Percentiles rank a stretch among this genome's conserved stretches.
Evolutionary conservation across 345 rosid genomes (phyloP).

Genomic region (Nephelium lappaceum): DNA sequence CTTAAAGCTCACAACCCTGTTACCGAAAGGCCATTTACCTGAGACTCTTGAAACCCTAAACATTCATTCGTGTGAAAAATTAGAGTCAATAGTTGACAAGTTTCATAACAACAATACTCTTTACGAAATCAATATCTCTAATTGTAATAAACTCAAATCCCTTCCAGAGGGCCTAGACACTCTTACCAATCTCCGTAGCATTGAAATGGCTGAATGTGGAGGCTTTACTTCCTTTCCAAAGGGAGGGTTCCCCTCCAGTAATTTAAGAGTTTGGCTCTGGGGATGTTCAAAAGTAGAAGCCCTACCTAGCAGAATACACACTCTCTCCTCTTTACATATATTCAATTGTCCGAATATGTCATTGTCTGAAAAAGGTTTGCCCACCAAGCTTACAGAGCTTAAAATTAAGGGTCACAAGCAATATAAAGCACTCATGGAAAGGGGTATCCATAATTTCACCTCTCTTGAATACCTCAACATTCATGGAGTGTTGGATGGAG

Average conservation of each 20-base stretch:
- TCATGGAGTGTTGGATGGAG: slow-evolving; percentile 9
- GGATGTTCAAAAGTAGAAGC: no score
- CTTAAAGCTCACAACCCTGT: background rate
- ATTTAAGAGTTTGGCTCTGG: no score
- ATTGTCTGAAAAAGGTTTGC: slow-evolving; percentile 11
- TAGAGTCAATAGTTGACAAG: background rate
- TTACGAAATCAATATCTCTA: no score
- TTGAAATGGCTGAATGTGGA: accelerated
- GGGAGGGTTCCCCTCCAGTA: background rate
- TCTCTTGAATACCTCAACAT: slow-evolving; percentile 13
- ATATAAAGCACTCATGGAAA: slow-evolving; percentile 8
- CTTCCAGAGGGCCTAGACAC: background rate
- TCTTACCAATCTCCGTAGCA: background rate
- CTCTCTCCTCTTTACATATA: no score
- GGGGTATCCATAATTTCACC: background rate
- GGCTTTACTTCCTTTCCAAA: background rate
- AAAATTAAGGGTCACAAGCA: background rate
- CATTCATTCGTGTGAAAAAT: background rate
- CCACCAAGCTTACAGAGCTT: slow-evolving; percentile 17
- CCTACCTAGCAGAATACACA: no score
- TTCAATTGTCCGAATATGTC: background rate
- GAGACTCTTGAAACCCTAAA: background rate
- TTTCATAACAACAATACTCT: background rate
- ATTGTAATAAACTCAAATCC: background rate
- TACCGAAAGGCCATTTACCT: background rate